Evolutionary conservation across 257 asterid species (phyloP), one percentile per base, ranked within the genome.

Genomic region (Gardenia jasminoides): DNA sequence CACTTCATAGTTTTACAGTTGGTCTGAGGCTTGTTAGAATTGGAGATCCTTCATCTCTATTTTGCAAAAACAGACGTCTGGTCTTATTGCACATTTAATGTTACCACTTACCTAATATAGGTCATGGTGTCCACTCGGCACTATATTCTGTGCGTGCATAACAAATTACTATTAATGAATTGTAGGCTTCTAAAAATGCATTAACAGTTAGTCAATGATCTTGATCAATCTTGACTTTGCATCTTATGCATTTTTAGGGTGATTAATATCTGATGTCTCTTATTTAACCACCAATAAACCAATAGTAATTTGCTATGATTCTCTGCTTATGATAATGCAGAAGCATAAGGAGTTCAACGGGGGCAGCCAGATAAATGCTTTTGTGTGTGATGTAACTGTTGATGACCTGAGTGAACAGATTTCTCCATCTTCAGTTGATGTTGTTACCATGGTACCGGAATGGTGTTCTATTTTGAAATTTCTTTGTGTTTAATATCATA

Each of bases 361-460:
- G 84, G 85, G 82, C n/a, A n/a, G n/a, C 83, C 86, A 89, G 80
- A 84, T 96, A 77, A 88, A 89, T 87, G 97, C 97, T 69, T 96
- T 96, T 84, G 93, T 90, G 69, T 93, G 97, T 88, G 99, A 96
- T 87, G 88, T 90, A 80, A 92, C 97, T 7, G 41, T 68, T 54
- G 96, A 93, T 84, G 97, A 96, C 82, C 84, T 93, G 71, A 84
- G 88, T 77, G 82, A 84, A 79, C 90, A 89, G 79, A 83, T 95
- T 84, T 77, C 97, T 78, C 91, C 98, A 76, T 91, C 97, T 71
- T 93, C 99, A 66, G 92, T 93, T 81, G 99, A 95, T 84, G 84
- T 90, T 80, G 95, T 93, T 62, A 95, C 99, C 79, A 91, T 95
- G 98, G 99, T 95, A 93, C 81, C 73, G 56, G 20, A 72, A 77